These are phyloP conservation scores for Vitis hybrid DNA, from an alignment of 177 flowering plant species.

Conservation along the genomic window DNA sequence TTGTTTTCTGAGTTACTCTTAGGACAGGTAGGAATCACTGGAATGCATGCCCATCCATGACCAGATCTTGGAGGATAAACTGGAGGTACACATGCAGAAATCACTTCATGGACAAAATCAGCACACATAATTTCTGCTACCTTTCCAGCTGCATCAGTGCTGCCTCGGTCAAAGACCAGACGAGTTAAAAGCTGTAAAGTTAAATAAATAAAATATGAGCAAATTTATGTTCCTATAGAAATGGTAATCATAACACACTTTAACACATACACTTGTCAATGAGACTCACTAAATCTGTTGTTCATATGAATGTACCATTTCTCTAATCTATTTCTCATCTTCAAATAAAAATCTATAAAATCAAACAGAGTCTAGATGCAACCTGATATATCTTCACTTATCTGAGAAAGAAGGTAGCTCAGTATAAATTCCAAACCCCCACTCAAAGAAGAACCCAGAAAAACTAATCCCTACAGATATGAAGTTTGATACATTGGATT, in stretches of 20 bases:
- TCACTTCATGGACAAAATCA: slow-evolving; percentile 97
- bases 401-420: no score
- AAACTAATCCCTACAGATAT: no score
- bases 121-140: slow-evolving; percentile 91
- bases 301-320: background rate
- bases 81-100: slow-evolving; percentile 97
- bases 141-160: slow-evolving; percentile 97
- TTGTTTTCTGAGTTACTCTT: slow-evolving; percentile 51
- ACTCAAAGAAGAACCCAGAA: no score
- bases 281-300: background rate
- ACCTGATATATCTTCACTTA: no score
- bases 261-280: background rate
- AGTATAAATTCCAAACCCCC: no score
- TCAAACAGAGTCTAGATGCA: no score
- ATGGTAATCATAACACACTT: background rate
- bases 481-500: no score
- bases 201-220: slow-evolving; percentile 17
- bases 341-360: background rate
- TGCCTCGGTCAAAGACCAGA: slow-evolving; percentile 91
- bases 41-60: slow-evolving; percentile 98
- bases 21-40: slow-evolving; percentile 56
- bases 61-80: slow-evolving; percentile 92
- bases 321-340: background rate
- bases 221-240: background rate
- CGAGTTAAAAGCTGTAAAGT: slow-evolving; percentile 92